Evolutionary conservation across 805 yeast species (phyloP).

Genomic region (Saccharomycopsis sp.): DNA sequence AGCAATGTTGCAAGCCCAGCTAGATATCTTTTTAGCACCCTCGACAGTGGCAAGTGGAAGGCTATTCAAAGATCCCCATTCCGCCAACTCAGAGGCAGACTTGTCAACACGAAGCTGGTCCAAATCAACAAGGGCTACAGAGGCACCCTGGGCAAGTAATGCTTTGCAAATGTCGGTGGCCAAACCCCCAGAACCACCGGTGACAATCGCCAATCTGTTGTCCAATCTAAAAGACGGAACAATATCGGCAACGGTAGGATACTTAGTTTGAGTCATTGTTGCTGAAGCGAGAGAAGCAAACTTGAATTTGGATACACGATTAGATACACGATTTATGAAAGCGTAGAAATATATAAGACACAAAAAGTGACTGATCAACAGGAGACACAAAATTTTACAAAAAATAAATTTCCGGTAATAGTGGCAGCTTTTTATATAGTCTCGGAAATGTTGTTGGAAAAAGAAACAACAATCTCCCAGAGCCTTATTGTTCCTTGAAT

Average conservation of each 20-base stretch:
- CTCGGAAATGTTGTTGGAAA: background rate
- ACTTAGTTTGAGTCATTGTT: constrained; percentile 15
- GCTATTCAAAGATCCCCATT: constrained; percentile 35
- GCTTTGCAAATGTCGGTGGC: constrained; percentile 61
- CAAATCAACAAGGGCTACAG: constrained; percentile 65
- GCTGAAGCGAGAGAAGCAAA: background rate
- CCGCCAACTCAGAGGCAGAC: constrained; percentile 43
- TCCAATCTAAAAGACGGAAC: constrained; percentile 63
- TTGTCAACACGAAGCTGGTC: constrained; percentile 54
- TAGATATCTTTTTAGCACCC: constrained; percentile 36
- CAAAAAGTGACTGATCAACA: background rate
- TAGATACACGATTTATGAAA: too few relatives aligned
- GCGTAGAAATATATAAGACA: background rate
- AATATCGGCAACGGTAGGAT: constrained; percentile 32
- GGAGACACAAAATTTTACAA: background rate
- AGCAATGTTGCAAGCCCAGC: constrained; percentile 72
- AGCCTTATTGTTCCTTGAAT: background rate
- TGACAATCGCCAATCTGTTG: constrained; percentile 63
- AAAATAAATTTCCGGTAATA: background rate
- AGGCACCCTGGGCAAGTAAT: constrained; percentile 69
- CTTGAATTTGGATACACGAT: too few relatives aligned
- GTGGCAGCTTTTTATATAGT: background rate
- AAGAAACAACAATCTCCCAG: background rate
- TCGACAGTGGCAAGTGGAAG: constrained; percentile 24
- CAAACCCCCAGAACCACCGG: constrained; percentile 81